A percentile compares a stretch with the other conserved stretches of the same genome.
phyloP scores from a whole-genome alignment of 805 yeast genomes.

The Sugiyamaella qingdaonensis region DNA sequence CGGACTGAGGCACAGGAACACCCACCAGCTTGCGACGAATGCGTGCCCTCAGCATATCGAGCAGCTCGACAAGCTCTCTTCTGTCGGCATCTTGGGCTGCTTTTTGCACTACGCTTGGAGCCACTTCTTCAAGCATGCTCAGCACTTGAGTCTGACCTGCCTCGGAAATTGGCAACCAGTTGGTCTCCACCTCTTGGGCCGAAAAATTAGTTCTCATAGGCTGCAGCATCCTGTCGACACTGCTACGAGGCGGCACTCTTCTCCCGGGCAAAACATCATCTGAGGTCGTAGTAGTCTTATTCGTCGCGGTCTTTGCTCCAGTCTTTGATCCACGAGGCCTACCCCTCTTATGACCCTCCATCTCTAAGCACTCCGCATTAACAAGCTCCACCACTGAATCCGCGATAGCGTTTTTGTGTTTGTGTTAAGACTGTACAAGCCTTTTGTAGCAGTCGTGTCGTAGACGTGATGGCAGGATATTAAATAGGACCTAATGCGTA shows the following conservation, averaged over 20 bases:
- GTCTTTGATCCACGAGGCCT: too few relatives aligned
- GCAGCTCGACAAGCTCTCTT: constrained; percentile 7
- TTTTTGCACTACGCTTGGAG: constrained; percentile 5
- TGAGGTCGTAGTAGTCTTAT: too few relatives aligned
- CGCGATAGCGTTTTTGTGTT: not conserved
- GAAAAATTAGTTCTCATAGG: not conserved
- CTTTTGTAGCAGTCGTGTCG: too few relatives aligned
- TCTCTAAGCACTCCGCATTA: not conserved
- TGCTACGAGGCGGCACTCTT: too few relatives aligned
- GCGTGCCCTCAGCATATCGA: constrained; percentile 2
- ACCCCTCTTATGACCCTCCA: too few relatives aligned
- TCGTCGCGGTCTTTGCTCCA: too few relatives aligned
- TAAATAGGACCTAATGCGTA: too few relatives aligned
- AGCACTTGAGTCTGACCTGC: constrained; percentile 9
- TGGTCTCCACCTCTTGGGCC: not conserved
- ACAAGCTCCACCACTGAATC: not conserved
- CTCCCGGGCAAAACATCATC: not conserved
- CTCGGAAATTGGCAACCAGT: constrained; percentile 13
- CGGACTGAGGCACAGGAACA: constrained; percentile 16
- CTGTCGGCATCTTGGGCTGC: constrained; percentile 7
- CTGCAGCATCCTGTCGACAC: not conserved
- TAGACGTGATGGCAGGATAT: too few relatives aligned
- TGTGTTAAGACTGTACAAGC: too few relatives aligned
- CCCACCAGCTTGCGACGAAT: constrained; percentile 2
- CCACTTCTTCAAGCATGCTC: constrained; percentile 5